Base-by-base conservation (phyloP, 805 yeast species). In the Wickerhamomyces xylosicus region DNA sequence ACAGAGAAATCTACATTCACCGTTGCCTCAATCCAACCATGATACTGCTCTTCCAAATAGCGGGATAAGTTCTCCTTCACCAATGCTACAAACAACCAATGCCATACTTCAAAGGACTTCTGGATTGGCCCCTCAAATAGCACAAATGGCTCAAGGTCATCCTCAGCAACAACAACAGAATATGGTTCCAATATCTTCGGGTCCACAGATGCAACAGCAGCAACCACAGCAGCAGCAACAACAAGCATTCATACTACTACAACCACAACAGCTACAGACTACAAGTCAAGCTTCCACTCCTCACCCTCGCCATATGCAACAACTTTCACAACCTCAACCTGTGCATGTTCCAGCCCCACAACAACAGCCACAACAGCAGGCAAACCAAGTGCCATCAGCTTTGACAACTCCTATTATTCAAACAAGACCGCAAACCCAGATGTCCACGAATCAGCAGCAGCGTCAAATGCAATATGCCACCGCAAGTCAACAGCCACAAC, bases 1-100 rank as follows among this genome's bases (percentile, higher is more conserved):
- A 15, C 41, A 37, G 9, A 45, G 38, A 31, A 9, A 48, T 5
- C 31, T 49, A 7, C 54, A 49, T 27, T 49, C 54, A 4, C 54
- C 54, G n/a, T 21, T 47, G 11, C 47, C 48, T 7, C 51, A 50
- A 19, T 42, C 50, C 4, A 34, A 43, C 2, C 35, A 43, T 19
- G 45, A 38, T 10, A 48, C 51, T 10, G 48, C 53, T 19, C 6
- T 14, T 28, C 35, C 41, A 16, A 37, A 33, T 19, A 19, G 38
- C 14, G 43, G 41, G 1, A 27, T 42, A 14, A 25, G 44, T n/a
- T 51, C 40, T 3, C 45, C 48, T 18, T 47, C 52, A 5, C 48
- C 53, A 8, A 46, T 42, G 36, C 19, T 31, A 31, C 45, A 47
- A 4, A 2, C 39, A 20, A 15, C 39, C 4, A 36, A 20, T 27